Percentiles rank a stretch among this genome's conserved stretches.
Evolutionary conservation across 495 filamentous ascomycete species (phyloP).

Genomic region (Parathielavia appendiculata): DNA sequence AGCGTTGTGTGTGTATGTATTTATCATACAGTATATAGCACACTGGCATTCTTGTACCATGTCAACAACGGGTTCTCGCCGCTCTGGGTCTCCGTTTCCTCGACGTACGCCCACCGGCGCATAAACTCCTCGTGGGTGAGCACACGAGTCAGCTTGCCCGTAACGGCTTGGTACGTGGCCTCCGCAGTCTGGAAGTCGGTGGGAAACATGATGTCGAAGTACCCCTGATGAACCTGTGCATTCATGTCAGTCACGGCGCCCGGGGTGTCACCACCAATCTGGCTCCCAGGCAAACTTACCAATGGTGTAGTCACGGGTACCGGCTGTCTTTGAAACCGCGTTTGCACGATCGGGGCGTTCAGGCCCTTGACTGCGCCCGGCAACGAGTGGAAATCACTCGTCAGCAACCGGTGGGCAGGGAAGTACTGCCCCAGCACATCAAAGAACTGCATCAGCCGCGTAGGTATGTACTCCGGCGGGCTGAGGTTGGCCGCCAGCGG

Average conservation of each 20-base stretch:
- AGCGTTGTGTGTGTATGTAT: not conserved
- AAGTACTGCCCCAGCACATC: conserved; percentile 81
- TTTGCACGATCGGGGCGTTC: conserved; percentile 94
- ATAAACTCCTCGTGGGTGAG: conserved; percentile 87
- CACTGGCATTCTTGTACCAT: conserved; percentile 92
- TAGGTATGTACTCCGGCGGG: conserved; percentile 86
- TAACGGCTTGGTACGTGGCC: conserved; percentile 83
- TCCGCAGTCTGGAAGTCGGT: conserved; percentile 88
- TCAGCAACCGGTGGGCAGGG: conserved; percentile 80
- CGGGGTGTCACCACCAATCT: not conserved
- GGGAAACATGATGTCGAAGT: conserved; percentile 98
- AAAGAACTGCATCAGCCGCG: conserved; percentile 92
- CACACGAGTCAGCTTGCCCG: conserved; percentile 81
- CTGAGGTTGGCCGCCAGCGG: conserved; percentile 72
- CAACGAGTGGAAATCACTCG: conserved; percentile 82
- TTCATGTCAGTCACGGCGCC: not conserved
- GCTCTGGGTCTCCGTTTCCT: conserved; percentile 79
- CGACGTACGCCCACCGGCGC: conserved; percentile 77
- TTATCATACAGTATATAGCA: conserved; percentile 69
- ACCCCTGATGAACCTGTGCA: conserved; percentile 86
- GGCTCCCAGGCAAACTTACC: conserved; percentile 50
- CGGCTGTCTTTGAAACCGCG: conserved; percentile 74
- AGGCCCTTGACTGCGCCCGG: conserved; percentile 76
- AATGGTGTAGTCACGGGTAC: conserved; percentile 88
- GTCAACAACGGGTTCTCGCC: conserved; percentile 89